Conservation (phyloP, 2,329 filamentous ascomycete genomes). For the Aschersonia sp. region DNA sequence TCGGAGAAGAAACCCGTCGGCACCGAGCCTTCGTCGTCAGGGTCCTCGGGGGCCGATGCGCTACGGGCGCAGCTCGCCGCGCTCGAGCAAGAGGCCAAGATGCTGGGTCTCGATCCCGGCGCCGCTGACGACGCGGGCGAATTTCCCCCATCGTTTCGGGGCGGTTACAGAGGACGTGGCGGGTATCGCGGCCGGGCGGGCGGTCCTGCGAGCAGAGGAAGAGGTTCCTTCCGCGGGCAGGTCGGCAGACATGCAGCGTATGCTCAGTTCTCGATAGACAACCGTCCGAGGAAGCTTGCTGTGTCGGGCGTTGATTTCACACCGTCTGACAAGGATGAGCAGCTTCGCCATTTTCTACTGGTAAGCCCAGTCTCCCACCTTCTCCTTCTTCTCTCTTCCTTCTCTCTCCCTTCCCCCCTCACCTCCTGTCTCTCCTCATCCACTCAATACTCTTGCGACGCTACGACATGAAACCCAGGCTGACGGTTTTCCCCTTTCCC, state of each 20-base stretch:
- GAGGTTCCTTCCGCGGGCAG: conserved; percentile 25
- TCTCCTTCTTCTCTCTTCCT: not conserved
- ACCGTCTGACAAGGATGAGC: conserved; percentile 48
- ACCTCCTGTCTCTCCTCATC: too few species aligned
- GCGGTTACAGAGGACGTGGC: conserved; percentile 22
- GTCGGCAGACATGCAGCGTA: conserved; percentile 39
- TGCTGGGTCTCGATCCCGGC: conserved; percentile 51
- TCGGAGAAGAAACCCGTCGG: conserved; percentile 15
- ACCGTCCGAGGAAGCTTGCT: conserved; percentile 54
- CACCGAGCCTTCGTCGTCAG: conserved; percentile 7
- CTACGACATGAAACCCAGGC: not conserved
- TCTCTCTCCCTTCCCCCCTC: not conserved
- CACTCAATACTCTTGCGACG: too few species aligned
- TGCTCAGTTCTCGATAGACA: conserved; percentile 56
- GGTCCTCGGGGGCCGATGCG: conserved; percentile 39
- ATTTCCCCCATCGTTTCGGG: conserved; percentile 11
- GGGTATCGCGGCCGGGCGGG: conserved; percentile 14
- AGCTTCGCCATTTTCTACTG: conserved; percentile 55
- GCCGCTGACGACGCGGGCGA: conserved; percentile 27
- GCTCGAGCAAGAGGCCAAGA: conserved; percentile 58
- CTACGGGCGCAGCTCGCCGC: conserved; percentile 58
- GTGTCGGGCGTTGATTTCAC: conserved; percentile 51
- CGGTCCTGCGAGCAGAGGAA: conserved; percentile 18
- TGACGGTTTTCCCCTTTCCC: not conserved
- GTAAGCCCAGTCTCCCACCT: conserved; percentile 26